Evolutionary conservation across 2,329 filamentous ascomycete species (phyloP).

Genomic region (Sclerotinia minor): DNA sequence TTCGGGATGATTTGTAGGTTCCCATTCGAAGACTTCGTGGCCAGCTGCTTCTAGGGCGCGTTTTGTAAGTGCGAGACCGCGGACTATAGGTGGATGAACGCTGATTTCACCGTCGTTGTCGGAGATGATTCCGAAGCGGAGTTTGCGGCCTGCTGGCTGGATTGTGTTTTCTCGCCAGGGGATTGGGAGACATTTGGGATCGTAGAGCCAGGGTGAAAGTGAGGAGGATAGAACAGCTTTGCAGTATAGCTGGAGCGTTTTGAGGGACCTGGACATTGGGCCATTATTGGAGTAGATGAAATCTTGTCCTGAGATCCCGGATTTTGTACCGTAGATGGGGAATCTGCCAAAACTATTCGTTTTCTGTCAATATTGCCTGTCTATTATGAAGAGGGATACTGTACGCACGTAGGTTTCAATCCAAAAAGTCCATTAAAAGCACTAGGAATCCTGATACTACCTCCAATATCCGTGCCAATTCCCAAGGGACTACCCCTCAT

Average conservation of each 20-base stretch:
- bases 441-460: constrained; percentile 45
- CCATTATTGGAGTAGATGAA: constrained; percentile 23
- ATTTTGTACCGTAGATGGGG: constrained; percentile 22
- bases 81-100: constrained; percentile 20
- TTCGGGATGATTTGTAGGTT: constrained; percentile 40
- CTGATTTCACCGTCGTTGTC: constrained; percentile 22
- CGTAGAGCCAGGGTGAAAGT: constrained; percentile 41
- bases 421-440: constrained; percentile 45
- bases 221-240: constrained; percentile 25
- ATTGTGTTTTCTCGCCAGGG: constrained; percentile 35
- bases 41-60: constrained; percentile 14
- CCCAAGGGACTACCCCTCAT: constrained; percentile 26
- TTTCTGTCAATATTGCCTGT: not conserved
- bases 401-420: constrained; percentile 43
- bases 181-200: constrained; percentile 42
- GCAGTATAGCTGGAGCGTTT: constrained; percentile 21
- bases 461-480: constrained; percentile 33
- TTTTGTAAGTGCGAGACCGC: constrained; percentile 19
- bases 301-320: constrained; percentile 25
- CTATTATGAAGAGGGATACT: not conserved
- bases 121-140: constrained; percentile 28
- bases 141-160: constrained; percentile 28
- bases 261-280: constrained; percentile 20
- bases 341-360: constrained; percentile 39
- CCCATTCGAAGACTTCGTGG: constrained; percentile 23